Evolutionary conservation across 257 asterid species (phyloP).

Genomic region (Ocimum tenuiflorum): DNA sequence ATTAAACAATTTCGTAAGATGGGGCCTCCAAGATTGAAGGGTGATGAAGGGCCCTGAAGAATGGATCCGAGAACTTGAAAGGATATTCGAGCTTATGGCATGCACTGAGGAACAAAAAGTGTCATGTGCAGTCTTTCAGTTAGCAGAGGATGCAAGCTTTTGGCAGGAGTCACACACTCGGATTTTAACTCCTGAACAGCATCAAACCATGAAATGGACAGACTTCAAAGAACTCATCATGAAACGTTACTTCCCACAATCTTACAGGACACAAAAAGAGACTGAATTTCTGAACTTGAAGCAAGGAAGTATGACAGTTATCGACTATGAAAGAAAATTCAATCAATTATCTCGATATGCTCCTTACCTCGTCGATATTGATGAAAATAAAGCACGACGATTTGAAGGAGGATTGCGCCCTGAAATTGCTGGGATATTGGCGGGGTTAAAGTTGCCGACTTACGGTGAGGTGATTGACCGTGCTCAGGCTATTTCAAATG

Average conservation of each 20-base stretch:
- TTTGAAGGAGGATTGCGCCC: background rate
- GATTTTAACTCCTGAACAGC: background rate
- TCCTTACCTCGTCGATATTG: background rate
- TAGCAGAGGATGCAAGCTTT: background rate
- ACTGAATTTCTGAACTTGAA: background rate
- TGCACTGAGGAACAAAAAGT: background rate
- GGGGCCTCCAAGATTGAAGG: background rate
- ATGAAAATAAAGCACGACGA: background rate
- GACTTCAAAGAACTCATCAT: background rate
- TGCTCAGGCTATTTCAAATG: background rate
- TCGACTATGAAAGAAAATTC: background rate
- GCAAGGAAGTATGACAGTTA: background rate
- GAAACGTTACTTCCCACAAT: background rate
- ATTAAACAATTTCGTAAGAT: background rate
- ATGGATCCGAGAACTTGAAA: background rate
- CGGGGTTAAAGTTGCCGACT: background rate
- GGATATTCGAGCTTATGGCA: background rate
- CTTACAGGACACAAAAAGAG: background rate
- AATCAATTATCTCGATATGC: background rate
- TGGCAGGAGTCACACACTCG: background rate
- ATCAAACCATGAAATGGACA: background rate
- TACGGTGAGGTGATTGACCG: background rate
- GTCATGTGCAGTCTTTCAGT: background rate
- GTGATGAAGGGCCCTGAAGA: background rate
- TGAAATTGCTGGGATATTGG: background rate